Evolutionary conservation across 768 basidiomycete species (phyloP), one percentile per base, ranked within the genome.

Genomic region (Lactarius vividus): DNA sequence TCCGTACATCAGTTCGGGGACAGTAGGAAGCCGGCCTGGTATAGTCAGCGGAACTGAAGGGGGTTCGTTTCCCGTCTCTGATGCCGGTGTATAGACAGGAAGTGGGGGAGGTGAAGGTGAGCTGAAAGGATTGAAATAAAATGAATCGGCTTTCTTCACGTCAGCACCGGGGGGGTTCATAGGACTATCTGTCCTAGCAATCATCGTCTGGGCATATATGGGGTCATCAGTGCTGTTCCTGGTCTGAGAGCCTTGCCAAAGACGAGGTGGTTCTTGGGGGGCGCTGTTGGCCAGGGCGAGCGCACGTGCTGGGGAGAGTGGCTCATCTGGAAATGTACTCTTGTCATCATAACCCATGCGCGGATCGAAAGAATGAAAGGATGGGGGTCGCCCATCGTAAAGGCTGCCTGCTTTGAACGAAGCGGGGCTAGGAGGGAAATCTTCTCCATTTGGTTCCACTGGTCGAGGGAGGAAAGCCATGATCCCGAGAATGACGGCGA

Each of bases 391-490:
- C 31, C 2, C 28, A 35, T 39, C 52, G n/a, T 56, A 46, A 31
- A 40, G 26, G 23, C 33, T 62, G 31, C 56, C 59, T 4, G 65
- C 26, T 31, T n/a, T 42, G 55, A 66, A 61, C 18, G 60, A 61
- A 31, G 44, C 33, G 35, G 68, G 57, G 26, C 20, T 44, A 6
- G 11, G 5, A 31, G 68, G 65, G 5, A 15, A n/a, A 5, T 56
- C 39, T 13, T 59, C 68, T 20, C 28, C 53, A 9, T 29, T 57
- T 16, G 58, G 31, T 20, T 62, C 54, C 7, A 62, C 68, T 28
- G 68, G 65, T 18, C n/a, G 49, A 53, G 68, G 65, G 31, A 62
- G 18, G 18, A 57, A 56, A 44, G 53, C 56, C 61, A 69, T 63
- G 16, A 67, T 46, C 29, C 61, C 56, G 10, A 69, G 68, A 42